Evolutionary conservation across 2,329 filamentous ascomycete genomes (phyloP).

Genomic region (Ceratocystis variospora): DNA sequence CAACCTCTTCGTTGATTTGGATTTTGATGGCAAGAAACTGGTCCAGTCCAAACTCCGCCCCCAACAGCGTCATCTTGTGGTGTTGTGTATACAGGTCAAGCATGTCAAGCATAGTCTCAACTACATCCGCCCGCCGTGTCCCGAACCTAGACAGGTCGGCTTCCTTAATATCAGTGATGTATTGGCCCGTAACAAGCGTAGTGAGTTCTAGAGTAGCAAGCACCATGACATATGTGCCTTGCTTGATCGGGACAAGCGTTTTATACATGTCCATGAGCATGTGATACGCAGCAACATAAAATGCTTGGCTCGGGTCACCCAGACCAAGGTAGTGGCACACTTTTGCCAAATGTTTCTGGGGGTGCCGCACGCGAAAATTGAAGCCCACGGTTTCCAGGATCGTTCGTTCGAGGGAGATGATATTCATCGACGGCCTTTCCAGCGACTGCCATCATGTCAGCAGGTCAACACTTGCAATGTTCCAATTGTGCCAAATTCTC

Average conservation of each 20-base stretch:
- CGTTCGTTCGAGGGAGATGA: slow-evolving; percentile 80
- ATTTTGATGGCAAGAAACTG: slow-evolving; percentile 80
- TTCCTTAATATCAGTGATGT: slow-evolving; percentile 36
- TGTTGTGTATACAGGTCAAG: slow-evolving; percentile 88
- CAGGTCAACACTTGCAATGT: neutral
- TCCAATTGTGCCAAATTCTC: neutral
- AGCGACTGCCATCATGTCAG: slow-evolving; percentile 46
- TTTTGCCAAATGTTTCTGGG: slow-evolving; percentile 75
- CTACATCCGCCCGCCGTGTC: slow-evolving; percentile 35
- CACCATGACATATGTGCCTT: slow-evolving; percentile 72
- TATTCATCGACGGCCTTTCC: slow-evolving; percentile 61
- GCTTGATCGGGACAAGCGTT: slow-evolving; percentile 84
- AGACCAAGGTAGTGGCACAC: slow-evolving; percentile 47
- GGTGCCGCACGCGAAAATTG: slow-evolving; percentile 81
- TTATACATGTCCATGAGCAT: slow-evolving; percentile 84
- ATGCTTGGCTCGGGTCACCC: slow-evolving; percentile 33
- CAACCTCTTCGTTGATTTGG: slow-evolving; percentile 67
- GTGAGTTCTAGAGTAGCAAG: slow-evolving; percentile 72
- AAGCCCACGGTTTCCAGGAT: slow-evolving; percentile 90
- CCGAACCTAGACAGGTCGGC: slow-evolving; percentile 37
- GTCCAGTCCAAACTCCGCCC: slow-evolving; percentile 56
- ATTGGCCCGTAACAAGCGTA: slow-evolving; percentile 48
- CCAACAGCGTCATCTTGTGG: slow-evolving; percentile 58
- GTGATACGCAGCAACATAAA: slow-evolving; percentile 59
- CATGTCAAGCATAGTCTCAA: slow-evolving; percentile 78